These are phyloP conservation scores for Metschnikowia gelsemii DNA, from an alignment of 805 yeast genomes.

Conservation along the genomic window DNA sequence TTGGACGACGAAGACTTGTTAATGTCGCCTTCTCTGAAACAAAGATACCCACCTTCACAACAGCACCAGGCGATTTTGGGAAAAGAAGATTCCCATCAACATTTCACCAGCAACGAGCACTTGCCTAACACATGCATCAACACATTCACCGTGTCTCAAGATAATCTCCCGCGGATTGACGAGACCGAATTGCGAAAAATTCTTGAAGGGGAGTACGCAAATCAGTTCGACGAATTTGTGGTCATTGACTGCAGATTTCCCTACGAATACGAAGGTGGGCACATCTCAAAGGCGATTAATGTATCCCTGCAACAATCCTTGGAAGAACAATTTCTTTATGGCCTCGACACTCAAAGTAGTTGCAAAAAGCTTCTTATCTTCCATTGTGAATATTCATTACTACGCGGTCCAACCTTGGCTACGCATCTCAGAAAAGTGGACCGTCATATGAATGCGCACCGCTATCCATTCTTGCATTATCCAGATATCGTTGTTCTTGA, in stretches of 20 bases:
- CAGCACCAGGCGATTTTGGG: not conserved
- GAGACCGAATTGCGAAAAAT: constrained; percentile 57
- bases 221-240: constrained; percentile 53
- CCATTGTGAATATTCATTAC: constrained; percentile 93
- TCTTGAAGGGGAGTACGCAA: constrained; percentile 50
- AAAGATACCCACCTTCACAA: constrained; percentile 8
- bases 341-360: constrained; percentile 14
- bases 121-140: constrained; percentile 29
- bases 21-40: constrained; percentile 18
- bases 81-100: not conserved
- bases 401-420: constrained; percentile 94
- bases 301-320: constrained; percentile 67
- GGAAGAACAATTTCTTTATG: constrained; percentile 50
- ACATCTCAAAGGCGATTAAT: constrained; percentile 79
- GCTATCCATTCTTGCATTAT: constrained; percentile 77
- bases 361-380: constrained; percentile 61
- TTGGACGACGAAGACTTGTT: constrained; percentile 21
- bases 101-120: constrained; percentile 30
- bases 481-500: constrained; percentile 88
- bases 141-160: constrained; percentile 41
- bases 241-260: constrained; percentile 89
- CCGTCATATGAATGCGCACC: constrained; percentile 65
- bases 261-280: constrained; percentile 93
- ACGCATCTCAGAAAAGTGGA: constrained; percentile 80
- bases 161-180: constrained; percentile 68